phyloP scores from a whole-genome alignment of 805 yeast species.

The Ogataea populi-albae region DNA sequence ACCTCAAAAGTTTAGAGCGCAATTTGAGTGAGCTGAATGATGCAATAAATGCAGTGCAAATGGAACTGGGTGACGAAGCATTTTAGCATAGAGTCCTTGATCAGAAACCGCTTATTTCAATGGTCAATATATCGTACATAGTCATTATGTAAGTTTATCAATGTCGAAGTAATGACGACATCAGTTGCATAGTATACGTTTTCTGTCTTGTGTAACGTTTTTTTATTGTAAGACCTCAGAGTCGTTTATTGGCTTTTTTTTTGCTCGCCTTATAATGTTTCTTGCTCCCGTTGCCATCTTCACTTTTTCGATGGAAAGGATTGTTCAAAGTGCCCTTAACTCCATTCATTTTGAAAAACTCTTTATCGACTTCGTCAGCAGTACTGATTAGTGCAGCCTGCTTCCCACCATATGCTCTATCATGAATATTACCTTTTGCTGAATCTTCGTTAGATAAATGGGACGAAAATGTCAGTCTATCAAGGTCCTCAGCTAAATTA shows the following conservation, averaged over 20 bases:
- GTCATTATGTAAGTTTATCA: too few relatives aligned
- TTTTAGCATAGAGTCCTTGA: slow-evolving; percentile 10
- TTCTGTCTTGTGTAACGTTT: too few relatives aligned
- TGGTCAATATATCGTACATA: too few relatives aligned
- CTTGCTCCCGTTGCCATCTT: slow-evolving; percentile 64
- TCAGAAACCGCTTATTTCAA: too few relatives aligned
- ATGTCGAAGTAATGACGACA: too few relatives aligned
- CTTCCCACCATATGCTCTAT: slow-evolving; percentile 70
- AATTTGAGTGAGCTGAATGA: slow-evolving; percentile 55
- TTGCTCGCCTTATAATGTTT: slow-evolving; percentile 60
- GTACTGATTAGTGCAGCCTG: slow-evolving; percentile 77
- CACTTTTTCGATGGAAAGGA: slow-evolving; percentile 67
- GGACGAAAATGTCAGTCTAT: slow-evolving; percentile 72
- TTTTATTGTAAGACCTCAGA: too few relatives aligned
- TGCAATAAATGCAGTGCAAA: slow-evolving; percentile 46
- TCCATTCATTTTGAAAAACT: slow-evolving; percentile 70
- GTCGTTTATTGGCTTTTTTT: slow-evolving; percentile 20
- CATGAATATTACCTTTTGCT: slow-evolving; percentile 38
- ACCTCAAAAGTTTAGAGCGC: slow-evolving; percentile 54
- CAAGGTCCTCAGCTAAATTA: slow-evolving; percentile 66
- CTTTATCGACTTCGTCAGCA: slow-evolving; percentile 80
- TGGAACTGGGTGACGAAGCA: slow-evolving; percentile 54
- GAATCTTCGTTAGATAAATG: slow-evolving; percentile 57
- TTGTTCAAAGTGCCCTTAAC: slow-evolving; percentile 60
- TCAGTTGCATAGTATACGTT: too few relatives aligned